Percentiles rank a stretch among this genome's conserved stretches.
Evolutionary conservation across 2,329 filamentous ascomycete genomes (phyloP).

Genomic region (Penicillium rolfsii): DNA sequence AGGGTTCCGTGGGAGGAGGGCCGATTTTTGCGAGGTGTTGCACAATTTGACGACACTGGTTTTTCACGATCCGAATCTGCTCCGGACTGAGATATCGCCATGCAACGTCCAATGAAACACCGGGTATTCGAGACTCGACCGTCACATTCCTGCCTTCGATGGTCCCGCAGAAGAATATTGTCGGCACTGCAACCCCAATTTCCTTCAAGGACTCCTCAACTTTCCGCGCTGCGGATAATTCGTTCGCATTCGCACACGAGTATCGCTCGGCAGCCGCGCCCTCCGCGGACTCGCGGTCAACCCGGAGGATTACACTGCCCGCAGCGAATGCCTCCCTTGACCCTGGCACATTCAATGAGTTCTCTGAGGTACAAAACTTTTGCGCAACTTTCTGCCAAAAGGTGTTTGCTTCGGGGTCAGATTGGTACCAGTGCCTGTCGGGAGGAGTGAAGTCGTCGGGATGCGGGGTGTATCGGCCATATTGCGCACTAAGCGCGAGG

Average conservation of each 20-base stretch:
- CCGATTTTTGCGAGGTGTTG: constrained; percentile 35
- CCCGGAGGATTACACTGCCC: constrained; percentile 43
- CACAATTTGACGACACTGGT: constrained; percentile 42
- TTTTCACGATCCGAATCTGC: constrained; percentile 40
- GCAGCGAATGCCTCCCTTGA: constrained; percentile 40
- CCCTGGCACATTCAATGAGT: constrained; percentile 37
- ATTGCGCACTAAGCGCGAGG: constrained; percentile 36
- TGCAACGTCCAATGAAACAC: constrained; percentile 44
- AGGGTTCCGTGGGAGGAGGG: constrained; percentile 32
- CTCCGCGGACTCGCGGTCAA: constrained; percentile 37
- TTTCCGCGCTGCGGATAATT: constrained; percentile 40
- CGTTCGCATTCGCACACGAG: constrained; percentile 43
- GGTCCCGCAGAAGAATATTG: constrained; percentile 43
- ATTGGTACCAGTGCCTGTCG: constrained; percentile 38
- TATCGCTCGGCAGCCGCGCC: constrained; percentile 36
- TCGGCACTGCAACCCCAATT: constrained; percentile 39
- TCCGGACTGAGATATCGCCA: constrained; percentile 42
- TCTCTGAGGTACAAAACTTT: constrained; percentile 36
- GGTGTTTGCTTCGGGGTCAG: constrained; percentile 33
- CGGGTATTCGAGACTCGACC: constrained; percentile 46
- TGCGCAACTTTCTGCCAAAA: constrained; percentile 44
- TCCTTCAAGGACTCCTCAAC: constrained; percentile 39
- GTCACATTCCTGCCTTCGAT: constrained; percentile 46
- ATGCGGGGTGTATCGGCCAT: constrained; percentile 40
- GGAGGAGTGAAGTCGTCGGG: constrained; percentile 42